These are phyloP conservation scores for Phaffomyces antillensis DNA, from an alignment of 805 yeast genomes.

Conservation along the genomic window DNA sequence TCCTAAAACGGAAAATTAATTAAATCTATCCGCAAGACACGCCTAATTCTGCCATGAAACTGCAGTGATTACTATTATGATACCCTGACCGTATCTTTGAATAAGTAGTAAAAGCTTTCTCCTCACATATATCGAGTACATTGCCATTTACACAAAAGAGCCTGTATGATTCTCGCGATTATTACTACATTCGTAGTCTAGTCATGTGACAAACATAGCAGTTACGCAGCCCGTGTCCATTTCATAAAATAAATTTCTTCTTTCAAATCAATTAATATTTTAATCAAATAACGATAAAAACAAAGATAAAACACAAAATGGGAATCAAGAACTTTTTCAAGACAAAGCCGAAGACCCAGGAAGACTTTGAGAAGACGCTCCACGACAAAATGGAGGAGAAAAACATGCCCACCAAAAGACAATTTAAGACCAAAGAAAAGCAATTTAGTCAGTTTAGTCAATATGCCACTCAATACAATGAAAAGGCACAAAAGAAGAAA, in stretches of 20 bases:
- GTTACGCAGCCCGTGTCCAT: background rate
- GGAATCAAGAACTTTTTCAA: slow-evolving; percentile 42
- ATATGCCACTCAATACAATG: slow-evolving; percentile 40
- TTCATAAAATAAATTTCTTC: background rate
- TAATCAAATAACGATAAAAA: too few relatives aligned
- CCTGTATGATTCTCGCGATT: too few relatives aligned
- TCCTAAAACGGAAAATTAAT: too few relatives aligned
- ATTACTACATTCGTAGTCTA: too few relatives aligned
- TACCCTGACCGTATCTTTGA: too few relatives aligned
- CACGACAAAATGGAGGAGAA: slow-evolving; percentile 34
- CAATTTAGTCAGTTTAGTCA: slow-evolving; percentile 39
- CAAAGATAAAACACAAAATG: slow-evolving; percentile 33
- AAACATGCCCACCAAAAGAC: slow-evolving; percentile 35
- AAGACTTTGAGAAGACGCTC: slow-evolving; percentile 34
- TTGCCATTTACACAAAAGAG: too few relatives aligned
- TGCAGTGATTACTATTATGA: too few relatives aligned
- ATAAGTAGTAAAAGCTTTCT: too few relatives aligned
- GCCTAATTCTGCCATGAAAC: too few relatives aligned
- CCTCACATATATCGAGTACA: too few relatives aligned
- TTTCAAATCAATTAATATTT: background rate
- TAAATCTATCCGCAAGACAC: too few relatives aligned
- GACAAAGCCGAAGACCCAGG: slow-evolving; percentile 38
- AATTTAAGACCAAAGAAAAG: slow-evolving; percentile 18
- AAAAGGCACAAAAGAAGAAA: slow-evolving; percentile 27
- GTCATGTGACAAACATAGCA: too few relatives aligned